Evolutionary conservation across 179 eudicot species (phyloP), one percentile per base, ranked within the genome.

Genomic region (Patellifolia procumbens): DNA sequence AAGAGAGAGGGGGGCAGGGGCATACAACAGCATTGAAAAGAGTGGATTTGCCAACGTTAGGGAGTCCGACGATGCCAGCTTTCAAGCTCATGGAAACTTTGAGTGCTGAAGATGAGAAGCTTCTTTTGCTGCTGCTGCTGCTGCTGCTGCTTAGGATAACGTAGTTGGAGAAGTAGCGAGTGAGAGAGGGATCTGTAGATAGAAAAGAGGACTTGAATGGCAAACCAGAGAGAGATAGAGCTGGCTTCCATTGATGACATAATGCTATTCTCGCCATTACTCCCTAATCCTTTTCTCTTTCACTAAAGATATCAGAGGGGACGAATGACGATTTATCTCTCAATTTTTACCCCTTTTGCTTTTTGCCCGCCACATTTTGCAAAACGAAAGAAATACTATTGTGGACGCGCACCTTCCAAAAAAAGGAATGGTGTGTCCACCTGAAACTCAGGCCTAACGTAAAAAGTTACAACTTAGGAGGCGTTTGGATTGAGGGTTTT

Each of bases 11-110:
- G 11, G 43, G 51, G 22, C 39, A 39, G 29, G 42, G 31, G 71
- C 99, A 77, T 75, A 95, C 99, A 51, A 95, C 97, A 79, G 99
- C 97, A 81, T 95, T 95, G 88, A 95, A 95, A 80, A 95, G 97
- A 74, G 99, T 95, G 75, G 99, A 95, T 82, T 95, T 95, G 10
- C 99, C 99, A 60, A 95, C 99, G 73, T 95, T 95, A 39, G 99
- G 99, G 37, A 95, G 97, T 53, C 99, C 99, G 9, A 95, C 99
- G 46, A 95, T 95, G 78, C 99, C 99, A 42, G 99, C 99, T 90
- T 76, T 90, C 80, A 95, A 84, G 80, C 91, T 95, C 99, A 95
- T 95, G 78, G 85, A 86, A 59, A 93, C 86, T 82, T 81, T 93
- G 0, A 91, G 51, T 16, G 88, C 70, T 1, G 92, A 81, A 48